Percentiles rank a stretch among this genome's conserved stretches.
phyloP scores from a whole-genome alignment of 192 early-diverging fungal genomes.

The Umbelopsis isabellina region DNA sequence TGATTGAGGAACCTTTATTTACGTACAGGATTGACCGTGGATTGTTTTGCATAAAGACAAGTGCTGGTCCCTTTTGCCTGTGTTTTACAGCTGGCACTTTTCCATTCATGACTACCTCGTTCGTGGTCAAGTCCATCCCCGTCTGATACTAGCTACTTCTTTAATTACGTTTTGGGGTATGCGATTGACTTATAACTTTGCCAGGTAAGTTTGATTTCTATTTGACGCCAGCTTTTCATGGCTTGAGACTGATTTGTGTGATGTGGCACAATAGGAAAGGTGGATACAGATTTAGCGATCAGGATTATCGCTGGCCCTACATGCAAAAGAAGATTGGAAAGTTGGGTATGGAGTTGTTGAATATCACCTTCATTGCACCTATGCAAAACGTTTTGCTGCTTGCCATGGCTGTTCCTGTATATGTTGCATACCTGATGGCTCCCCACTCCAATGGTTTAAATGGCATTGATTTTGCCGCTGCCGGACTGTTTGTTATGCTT shows the following conservation, averaged over 20 bases:
- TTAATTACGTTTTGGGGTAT: conserved; percentile 70
- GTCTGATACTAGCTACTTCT: conserved; percentile 44
- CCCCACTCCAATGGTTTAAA: conserved; percentile 37
- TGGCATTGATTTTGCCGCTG: conserved; percentile 49
- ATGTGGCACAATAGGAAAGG: conserved; percentile 58
- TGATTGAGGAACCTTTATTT: background rate
- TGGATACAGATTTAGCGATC: conserved; percentile 63
- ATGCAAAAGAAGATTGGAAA: conserved; percentile 40
- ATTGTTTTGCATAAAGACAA: conserved; percentile 53
- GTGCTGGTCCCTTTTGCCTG: conserved; percentile 77
- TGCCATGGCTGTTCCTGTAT: conserved; percentile 58
- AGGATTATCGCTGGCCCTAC: conserved; percentile 81
- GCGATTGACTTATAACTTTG: conserved; percentile 80
- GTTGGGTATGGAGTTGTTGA: conserved; percentile 65
- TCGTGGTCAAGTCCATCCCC: conserved; percentile 37
- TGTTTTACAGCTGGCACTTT: conserved; percentile 61
- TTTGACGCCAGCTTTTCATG: background rate
- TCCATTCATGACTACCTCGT: conserved; percentile 51
- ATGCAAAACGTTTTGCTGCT: conserved; percentile 76
- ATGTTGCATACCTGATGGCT: conserved; percentile 35
- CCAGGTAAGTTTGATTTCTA: conserved; percentile 31
- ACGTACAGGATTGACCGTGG: background rate
- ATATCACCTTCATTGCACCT: conserved; percentile 72
- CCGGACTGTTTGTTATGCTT: conserved; percentile 44
- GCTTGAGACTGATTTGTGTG: background rate